These are phyloP conservation scores for Penicillium fimorum DNA, from an alignment of 495 filamentous ascomycete genomes.

Conservation along the genomic window DNA sequence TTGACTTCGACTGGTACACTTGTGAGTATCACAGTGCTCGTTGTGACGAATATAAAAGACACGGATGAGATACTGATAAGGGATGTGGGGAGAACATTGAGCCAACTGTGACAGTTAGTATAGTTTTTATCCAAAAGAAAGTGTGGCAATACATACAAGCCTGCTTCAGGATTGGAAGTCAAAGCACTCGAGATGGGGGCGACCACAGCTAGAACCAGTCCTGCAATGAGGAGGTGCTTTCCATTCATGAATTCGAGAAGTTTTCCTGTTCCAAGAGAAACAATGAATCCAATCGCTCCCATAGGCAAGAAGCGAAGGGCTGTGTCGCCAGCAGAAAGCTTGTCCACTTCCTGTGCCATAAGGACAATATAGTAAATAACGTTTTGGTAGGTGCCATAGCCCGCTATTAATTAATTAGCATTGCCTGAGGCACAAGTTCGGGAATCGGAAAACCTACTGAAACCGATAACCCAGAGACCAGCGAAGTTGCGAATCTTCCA, in stretches of 20 bases:
- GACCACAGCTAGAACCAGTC: constrained; percentile 30
- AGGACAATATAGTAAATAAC: constrained; percentile 43
- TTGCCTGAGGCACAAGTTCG: too few species aligned
- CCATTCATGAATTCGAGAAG: constrained; percentile 38
- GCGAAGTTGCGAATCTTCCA: constrained; percentile 41
- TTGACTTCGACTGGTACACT: constrained; percentile 38
- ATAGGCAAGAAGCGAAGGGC: constrained; percentile 39
- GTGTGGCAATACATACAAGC: constrained; percentile 26
- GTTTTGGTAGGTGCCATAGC: constrained; percentile 41
- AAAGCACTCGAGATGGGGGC: constrained; percentile 35
- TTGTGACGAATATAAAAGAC: constrained; percentile 39
- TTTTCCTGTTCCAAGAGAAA: constrained; percentile 37
- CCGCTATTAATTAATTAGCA: constrained; percentile 26
- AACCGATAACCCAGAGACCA: constrained; percentile 38
- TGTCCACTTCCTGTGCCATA: constrained; percentile 36
- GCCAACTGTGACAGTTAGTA: constrained; percentile 29
- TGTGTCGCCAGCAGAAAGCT: constrained; percentile 32
- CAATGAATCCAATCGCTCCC: constrained; percentile 37
- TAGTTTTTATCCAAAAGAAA: not conserved
- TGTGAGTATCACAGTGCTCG: constrained; percentile 36
- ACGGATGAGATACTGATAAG: constrained; percentile 42
- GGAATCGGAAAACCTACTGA: constrained; percentile 26
- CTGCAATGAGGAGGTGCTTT: constrained; percentile 34
- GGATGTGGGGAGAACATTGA: constrained; percentile 36
- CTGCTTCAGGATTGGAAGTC: constrained; percentile 25